Base-by-base conservation (phyloP, 768 basidiomycete species). In the Aureoboletus auriporus region DNA sequence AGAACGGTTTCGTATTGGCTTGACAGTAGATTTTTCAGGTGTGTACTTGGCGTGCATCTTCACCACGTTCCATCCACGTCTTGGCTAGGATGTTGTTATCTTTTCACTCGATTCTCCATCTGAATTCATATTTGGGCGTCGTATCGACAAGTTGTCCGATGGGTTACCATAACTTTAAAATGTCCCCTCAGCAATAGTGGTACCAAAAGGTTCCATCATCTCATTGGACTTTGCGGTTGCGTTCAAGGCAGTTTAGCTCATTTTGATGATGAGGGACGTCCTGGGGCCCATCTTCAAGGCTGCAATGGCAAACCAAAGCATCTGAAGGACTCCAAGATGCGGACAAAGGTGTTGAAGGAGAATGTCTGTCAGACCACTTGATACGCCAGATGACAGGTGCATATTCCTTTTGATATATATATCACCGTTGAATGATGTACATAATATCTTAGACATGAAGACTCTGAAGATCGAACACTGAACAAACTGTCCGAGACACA, bases 41-140 rank as follows among this genome's bases (percentile, higher is more conserved):
- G 4, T 4, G 20, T 23, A 23, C 20, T 23, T 23, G 20, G 20
- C 2, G 20, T 23, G 20, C 20, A 23, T 23, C 20, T 23, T 23
- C 20, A 23, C 20, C 20, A 4, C 20, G 20, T 23, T 23, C 4
- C 20, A 23, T 23, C 20, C 20, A 23, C 20, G 20, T 23, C 20
- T 4, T 23, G 1, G 13, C 12, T 48, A 80, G 76, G 82, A 83
- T 55, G 64, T 81, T 4, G 75, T 82, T 58, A n/a, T 75, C 73
- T 3, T 2, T 84, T 84, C 59, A 83, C 74, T 86, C 17, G 84
- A 86, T 65, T 74, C 80, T 3, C 82, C 82, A 23, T 23, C 20
- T 23, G 20, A 23, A 23, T 23, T 23, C 20, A 2, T 23, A 23
- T 23, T 23, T 23, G 20, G 20, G 20, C 4, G 20, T 23, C 4